Conservation (phyloP, 1,284 basidiomycete species). For the Tilletia caries region DNA sequence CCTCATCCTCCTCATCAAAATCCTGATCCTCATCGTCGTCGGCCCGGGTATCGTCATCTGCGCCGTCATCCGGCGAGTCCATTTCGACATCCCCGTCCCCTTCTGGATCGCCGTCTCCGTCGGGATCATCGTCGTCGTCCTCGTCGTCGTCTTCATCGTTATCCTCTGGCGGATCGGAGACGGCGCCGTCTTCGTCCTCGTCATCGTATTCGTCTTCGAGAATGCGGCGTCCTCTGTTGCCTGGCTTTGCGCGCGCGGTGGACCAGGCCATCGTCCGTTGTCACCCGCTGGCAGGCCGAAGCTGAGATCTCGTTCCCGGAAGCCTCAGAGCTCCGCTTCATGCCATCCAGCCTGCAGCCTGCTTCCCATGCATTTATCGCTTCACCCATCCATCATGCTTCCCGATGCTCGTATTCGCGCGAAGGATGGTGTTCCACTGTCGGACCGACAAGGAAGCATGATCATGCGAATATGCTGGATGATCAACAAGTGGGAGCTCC, state of each 20-base stretch:
- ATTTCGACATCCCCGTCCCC: slow-evolving; percentile 12
- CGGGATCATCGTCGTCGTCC: slow-evolving; percentile 26
- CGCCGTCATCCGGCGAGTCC: slow-evolving; percentile 15
- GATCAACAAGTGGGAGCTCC: no score
- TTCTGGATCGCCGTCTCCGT: slow-evolving; percentile 24
- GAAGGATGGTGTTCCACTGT: no score
- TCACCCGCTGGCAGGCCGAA: neutral
- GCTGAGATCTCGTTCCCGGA: no score
- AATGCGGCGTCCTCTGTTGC: neutral
- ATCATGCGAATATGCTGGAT: no score
- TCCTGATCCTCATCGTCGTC: slow-evolving; percentile 24
- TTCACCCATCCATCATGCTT: no score
- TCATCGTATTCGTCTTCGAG: slow-evolving; percentile 33
- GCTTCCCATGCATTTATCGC: no score
- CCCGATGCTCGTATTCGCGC: no score
- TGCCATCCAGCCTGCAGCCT: no score
- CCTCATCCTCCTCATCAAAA: slow-evolving; percentile 20
- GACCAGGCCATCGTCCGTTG: slow-evolving; percentile 5
- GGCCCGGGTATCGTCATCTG: slow-evolving; percentile 19
- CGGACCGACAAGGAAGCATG: no score
- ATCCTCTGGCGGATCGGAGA: slow-evolving; percentile 22
- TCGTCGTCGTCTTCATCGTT: slow-evolving; percentile 26
- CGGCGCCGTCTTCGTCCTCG: slow-evolving; percentile 27
- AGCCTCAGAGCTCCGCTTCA: no score
- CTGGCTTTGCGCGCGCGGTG: neutral